phyloP scores from a whole-genome alignment of 2,329 filamentous ascomycete species.

The Fusarium sp. region DNA sequence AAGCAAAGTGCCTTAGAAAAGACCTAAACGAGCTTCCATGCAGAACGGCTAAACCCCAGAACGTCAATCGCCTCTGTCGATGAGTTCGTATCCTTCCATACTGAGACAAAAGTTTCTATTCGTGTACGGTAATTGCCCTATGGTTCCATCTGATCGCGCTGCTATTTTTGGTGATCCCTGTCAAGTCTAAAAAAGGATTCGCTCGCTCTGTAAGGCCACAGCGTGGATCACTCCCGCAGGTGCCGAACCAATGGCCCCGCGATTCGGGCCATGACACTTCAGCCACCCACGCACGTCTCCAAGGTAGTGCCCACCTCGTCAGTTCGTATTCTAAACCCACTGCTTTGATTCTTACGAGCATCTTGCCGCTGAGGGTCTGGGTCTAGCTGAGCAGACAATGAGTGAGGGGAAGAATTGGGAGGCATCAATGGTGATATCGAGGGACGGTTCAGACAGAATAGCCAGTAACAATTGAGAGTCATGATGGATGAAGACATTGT shows the following conservation, averaged over 20 bases:
- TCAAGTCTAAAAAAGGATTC: slow-evolving; percentile 9
- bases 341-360: slow-evolving; percentile 26
- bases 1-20: neutral
- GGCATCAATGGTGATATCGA: neutral
- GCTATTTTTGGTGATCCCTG: slow-evolving; percentile 31
- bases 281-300: slow-evolving; percentile 35
- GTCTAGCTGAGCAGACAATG: neutral
- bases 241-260: slow-evolving; percentile 30
- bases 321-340: slow-evolving; percentile 42
- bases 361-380: slow-evolving; percentile 10
- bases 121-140: slow-evolving; percentile 6
- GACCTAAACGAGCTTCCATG: slow-evolving; percentile 21
- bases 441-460: neutral
- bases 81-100: slow-evolving; percentile 28
- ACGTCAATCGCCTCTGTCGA: neutral
- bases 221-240: slow-evolving; percentile 23
- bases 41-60: slow-evolving; percentile 30
- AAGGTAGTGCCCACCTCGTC: slow-evolving; percentile 34
- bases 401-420: neutral
- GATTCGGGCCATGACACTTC: slow-evolving; percentile 27
- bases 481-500: neutral
- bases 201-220: slow-evolving; percentile 13
- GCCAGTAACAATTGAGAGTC: neutral
- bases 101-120: slow-evolving; percentile 26
- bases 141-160: neutral